These are phyloP conservation scores for Pisolithus marmoratus DNA, from an alignment of 768 basidiomycete genomes.

Conservation along the genomic window DNA sequence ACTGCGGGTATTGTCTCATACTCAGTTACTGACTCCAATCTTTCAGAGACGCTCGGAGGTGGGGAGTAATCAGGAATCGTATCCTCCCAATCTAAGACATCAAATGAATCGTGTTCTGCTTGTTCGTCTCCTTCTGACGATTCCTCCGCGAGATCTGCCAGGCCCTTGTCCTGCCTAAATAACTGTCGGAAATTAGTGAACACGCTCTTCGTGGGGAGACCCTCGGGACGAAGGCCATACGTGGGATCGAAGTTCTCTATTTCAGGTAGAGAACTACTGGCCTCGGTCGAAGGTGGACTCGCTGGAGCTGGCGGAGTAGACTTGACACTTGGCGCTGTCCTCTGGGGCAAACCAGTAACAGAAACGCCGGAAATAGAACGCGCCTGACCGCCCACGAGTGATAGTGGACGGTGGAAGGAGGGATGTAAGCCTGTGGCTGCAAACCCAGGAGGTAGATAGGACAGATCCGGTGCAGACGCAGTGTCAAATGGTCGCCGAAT, in stretches of 20 bases:
- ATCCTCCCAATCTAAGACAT: conserved; percentile 69
- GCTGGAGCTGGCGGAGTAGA: conserved; percentile 17
- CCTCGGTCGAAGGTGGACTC: conserved; percentile 15
- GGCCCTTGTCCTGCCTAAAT: conserved; percentile 60
- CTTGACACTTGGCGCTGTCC: conserved; percentile 15
- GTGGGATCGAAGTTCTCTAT: conserved; percentile 94
- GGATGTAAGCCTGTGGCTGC: conserved; percentile 16
- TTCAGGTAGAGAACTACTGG: conserved; percentile 30
- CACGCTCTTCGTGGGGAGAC: conserved; percentile 76
- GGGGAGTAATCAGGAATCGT: conserved; percentile 42
- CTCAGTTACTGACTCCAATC: conserved; percentile 44
- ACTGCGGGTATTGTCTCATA: conserved; percentile 90
- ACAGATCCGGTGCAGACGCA: conserved; percentile 38
- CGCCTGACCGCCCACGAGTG: conserved; percentile 24
- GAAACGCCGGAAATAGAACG: conserved; percentile 41
- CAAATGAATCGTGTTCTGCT: conserved; percentile 43
- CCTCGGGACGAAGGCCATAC: conserved; percentile 91
- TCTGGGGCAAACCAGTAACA: conserved; percentile 27
- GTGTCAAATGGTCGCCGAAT: conserved; percentile 32
- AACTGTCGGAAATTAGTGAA: conserved; percentile 76
- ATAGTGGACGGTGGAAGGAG: conserved; percentile 20
- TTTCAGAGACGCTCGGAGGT: conserved; percentile 37
- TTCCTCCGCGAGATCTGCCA: conserved; percentile 80
- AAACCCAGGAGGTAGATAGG: conserved; percentile 15
- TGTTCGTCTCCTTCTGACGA: conserved; percentile 35